Evolutionary conservation across 257 asterid species (phyloP).

Genomic region (Jacaranda copaia): DNA sequence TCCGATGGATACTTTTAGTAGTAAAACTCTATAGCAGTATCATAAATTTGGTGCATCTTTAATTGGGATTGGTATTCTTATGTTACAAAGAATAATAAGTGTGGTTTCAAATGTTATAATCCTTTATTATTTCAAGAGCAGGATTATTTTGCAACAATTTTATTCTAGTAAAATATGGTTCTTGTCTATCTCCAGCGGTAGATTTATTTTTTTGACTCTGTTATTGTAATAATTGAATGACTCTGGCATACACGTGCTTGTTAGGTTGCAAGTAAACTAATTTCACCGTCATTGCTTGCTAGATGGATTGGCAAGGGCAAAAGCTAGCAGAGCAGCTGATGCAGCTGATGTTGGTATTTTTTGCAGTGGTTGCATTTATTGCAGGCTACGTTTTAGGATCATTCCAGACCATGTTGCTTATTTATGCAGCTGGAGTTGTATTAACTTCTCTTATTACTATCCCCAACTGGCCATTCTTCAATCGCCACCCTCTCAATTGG

Average conservation of each 20-base stretch:
- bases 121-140: background rate
- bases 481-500: conserved; percentile 74
- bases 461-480: conserved; percentile 80
- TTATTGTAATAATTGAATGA: too few relatives aligned
- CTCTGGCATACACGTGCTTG: background rate
- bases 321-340: conserved; percentile 75
- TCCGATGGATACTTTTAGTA: background rate
- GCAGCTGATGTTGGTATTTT: conserved; percentile 68
- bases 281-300: conserved; percentile 15
- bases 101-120: background rate
- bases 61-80: background rate
- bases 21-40: background rate
- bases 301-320: conserved; percentile 97
- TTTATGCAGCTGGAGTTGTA: conserved; percentile 69
- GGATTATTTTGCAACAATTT: background rate
- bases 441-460: conserved; percentile 63
- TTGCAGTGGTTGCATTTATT: conserved; percentile 66
- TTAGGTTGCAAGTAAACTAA: conserved; percentile 6
- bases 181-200: background rate
- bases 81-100: background rate
- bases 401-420: conserved; percentile 65
- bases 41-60: background rate
- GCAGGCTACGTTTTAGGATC: conserved; percentile 68
- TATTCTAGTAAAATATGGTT: background rate
- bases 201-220: too few relatives aligned